phyloP scores from a whole-genome alignment of 176 grass and related monocot species.

The Saccharum officinarum region DNA sequence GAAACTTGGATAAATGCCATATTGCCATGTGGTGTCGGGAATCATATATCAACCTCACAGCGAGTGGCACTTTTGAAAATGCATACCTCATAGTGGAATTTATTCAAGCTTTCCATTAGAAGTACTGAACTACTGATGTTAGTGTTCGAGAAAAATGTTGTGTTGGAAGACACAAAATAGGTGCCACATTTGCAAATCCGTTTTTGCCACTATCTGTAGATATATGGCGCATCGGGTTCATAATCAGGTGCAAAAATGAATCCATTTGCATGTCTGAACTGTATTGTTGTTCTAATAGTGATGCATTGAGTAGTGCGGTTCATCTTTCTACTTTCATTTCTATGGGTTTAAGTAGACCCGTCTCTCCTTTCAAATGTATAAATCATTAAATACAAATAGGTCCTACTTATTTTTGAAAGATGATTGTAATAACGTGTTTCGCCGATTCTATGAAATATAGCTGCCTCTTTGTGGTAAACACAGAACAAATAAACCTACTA shows the following conservation, averaged over 20 bases:
- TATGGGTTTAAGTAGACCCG: not conserved
- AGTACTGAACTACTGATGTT: not conserved
- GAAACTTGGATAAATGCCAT: not conserved
- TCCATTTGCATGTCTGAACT: not conserved
- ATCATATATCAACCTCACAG: not conserved
- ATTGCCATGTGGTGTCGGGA: not conserved
- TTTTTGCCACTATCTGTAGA: not conserved
- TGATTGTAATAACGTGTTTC: not conserved
- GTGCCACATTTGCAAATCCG: not conserved
- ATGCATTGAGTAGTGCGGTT: not conserved
- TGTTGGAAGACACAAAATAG: not conserved
- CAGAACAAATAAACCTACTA: constrained; percentile 1
- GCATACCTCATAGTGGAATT: not conserved
- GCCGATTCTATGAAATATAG: not conserved
- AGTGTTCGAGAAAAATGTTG: not conserved
- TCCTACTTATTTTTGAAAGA: not conserved
- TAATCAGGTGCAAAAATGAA: not conserved
- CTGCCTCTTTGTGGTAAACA: not conserved
- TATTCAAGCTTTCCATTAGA: not conserved
- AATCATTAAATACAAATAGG: not conserved
- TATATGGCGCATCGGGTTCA: not conserved
- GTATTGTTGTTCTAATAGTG: not conserved
- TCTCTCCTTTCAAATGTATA: not conserved
- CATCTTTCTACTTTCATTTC: not conserved
- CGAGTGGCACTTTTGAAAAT: not conserved